These are phyloP conservation scores for Claviceps cyperi DNA, from an alignment of 2,329 filamentous ascomycete species.

Conservation along the genomic window DNA sequence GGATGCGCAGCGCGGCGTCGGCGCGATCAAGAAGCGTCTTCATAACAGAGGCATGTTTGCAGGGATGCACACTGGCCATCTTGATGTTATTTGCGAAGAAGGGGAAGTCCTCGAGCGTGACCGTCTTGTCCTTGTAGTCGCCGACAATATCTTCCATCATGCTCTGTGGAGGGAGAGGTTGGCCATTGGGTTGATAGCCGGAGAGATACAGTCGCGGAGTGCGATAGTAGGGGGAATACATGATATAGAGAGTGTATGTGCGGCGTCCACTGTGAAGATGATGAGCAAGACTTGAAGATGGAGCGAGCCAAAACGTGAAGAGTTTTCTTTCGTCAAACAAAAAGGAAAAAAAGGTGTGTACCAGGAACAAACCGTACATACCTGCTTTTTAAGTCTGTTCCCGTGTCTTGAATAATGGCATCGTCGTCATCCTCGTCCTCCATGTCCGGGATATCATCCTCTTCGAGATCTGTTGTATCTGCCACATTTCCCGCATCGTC, in stretches of 20 bases:
- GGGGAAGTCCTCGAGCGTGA: slow-evolving; percentile 93
- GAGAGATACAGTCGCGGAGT: slow-evolving; percentile 92
- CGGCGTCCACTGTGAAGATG: slow-evolving; percentile 53
- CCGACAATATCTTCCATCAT: slow-evolving; percentile 98
- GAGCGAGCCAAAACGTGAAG: neutral
- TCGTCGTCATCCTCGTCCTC: slow-evolving; percentile 96
- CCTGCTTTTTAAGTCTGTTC: slow-evolving; percentile 32
- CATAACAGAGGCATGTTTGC: slow-evolving; percentile 96
- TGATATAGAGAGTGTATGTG: slow-evolving; percentile 97
- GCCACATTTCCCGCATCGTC: slow-evolving; percentile 81
- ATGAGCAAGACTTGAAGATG: neutral
- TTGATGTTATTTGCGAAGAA: slow-evolving; percentile 86
- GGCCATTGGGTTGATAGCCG: slow-evolving; percentile 66
- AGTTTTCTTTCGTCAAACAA: neutral
- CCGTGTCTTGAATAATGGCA: slow-evolving; percentile 76
- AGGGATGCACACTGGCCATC: slow-evolving; percentile 94
- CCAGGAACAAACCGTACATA: slow-evolving; percentile 12
- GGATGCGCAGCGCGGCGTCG: slow-evolving; percentile 79
- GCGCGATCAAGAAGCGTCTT: slow-evolving; percentile 92
- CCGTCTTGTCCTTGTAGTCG: slow-evolving; percentile 96
- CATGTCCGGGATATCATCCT: slow-evolving; percentile 91
- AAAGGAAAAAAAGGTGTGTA: neutral
- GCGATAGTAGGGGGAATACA: slow-evolving; percentile 92
- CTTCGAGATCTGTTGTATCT: slow-evolving; percentile 53
- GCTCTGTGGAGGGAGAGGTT: slow-evolving; percentile 64